Evolutionary conservation across 83 land plant species (phyloP), one percentile per base, ranked within the genome.

Genomic region (Picea abies): DNA sequence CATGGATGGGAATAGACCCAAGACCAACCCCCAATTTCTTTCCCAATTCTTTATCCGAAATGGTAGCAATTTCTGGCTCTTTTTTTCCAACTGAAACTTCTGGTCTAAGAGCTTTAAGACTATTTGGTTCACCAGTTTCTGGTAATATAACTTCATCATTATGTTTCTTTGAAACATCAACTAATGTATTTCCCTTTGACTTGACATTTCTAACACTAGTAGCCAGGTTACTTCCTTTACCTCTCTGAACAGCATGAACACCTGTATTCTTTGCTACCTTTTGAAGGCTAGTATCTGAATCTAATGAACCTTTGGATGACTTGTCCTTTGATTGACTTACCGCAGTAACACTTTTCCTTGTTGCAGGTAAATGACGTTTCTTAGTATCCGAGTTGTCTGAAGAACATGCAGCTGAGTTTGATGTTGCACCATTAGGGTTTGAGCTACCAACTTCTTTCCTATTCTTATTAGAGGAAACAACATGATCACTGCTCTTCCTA

Each of bases 301-400:
- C 77, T 60, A 56, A 78, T 11, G 63, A 78, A 78, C 80, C 63
- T 19, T 78, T 78, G 37, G 23, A 78, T 78, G 63, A 29, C 63
- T 78, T 78, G 32, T 78, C 64, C 64, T 78, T 78, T 15, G 29
- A 60, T 78, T 29, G 62, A 60, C 39, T 60, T 26, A 35, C 41
- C 25, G 62, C 44, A 60, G 44, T 63, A 75, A 70, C 14, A 39
- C 56, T 41, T 65, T 63, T 66, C 73, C 68, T 66, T 63, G 82
- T 65, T 41, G 52, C 75, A 63, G 58, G 41, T 41, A 87, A 73
- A 86, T 89, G 56, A 67, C 84, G 82, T 79, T 89, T 56, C 88
- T 91, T 73, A 85, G 83, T 58, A 82, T 86, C 78, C 84, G 83
- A 10, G 88, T 91, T n/a, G 87, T 90, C 82, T 89, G 82, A 49